Percentiles rank a stretch among this genome's conserved stretches.
Conservation (phyloP, 768 basidiomycete species). For the Sporobolomyces pararoseus region DNA sequence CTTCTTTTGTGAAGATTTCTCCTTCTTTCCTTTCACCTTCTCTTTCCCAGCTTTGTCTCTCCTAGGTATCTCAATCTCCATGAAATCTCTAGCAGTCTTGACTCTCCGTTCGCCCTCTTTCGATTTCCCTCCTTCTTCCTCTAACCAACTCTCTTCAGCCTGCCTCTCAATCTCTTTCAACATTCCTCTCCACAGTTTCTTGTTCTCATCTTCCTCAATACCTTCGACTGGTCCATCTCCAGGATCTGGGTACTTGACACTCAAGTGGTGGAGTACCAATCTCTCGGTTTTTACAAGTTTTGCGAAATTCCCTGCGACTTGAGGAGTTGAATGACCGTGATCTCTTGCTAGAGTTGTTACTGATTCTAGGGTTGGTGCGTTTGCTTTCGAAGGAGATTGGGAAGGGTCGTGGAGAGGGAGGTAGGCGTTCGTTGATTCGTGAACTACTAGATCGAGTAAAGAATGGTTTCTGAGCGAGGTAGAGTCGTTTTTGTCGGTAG, state of each 20-base stretch:
- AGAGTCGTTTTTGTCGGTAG: constrained; percentile 56
- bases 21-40: too few species aligned
- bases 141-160: constrained; percentile 8
- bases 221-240: background rate
- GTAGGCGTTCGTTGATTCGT: constrained; percentile 75
- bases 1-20: too few species aligned
- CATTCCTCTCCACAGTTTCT: constrained; percentile 21
- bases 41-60: constrained; percentile 21
- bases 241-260: constrained; percentile 56
- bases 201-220: constrained; percentile 6
- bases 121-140: background rate
- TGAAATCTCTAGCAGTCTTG: constrained; percentile 33
- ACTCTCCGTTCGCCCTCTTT: constrained; percentile 15
- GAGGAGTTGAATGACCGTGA: constrained; percentile 73
- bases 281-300: constrained; percentile 59
- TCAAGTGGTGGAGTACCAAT: constrained; percentile 74
- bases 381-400: constrained; percentile 12
- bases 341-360: constrained; percentile 62
- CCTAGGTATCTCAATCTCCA: constrained; percentile 30
- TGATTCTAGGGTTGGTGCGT: constrained; percentile 48
- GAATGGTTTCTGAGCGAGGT: too few species aligned
- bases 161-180: constrained; percentile 33
- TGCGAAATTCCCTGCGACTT: constrained; percentile 67
- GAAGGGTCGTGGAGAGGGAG: constrained; percentile 57
- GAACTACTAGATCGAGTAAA: constrained; percentile 62